Evolutionary conservation across 2,329 filamentous ascomycete species (phyloP), one percentile per base, ranked within the genome.

Genomic region (Onygenales sp.): DNA sequence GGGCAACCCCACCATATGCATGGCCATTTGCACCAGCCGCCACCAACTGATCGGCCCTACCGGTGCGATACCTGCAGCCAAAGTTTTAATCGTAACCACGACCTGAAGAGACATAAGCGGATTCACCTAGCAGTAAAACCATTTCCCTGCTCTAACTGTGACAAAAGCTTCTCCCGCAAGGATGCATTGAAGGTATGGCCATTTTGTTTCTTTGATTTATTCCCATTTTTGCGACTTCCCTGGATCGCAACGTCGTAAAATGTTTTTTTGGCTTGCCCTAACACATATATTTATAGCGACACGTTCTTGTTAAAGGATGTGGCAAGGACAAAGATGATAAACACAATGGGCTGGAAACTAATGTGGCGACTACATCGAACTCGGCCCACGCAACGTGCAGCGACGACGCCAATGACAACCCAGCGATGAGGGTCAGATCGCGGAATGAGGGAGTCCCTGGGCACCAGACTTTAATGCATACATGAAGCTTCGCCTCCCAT

Each of bases 51-150:
- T 61, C 83, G 92, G 5, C 93, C 93, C 0, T 97, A 95, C 76
- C 91, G 91, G 70, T 98, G 93, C 67, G 90, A 97, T 61, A 81
- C 87, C 66, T 98, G 93, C 65, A 83, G 87, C 0, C 89, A 95
- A 67, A 91, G 88, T 39, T 98, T 98, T 74, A 97, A 95, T 69
- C 80, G 93, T 4, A 97, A 97, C 60, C 93, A 97, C 66, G 93
- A 97, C 65, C 71, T 97, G 62, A 98, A 98, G 73, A 81, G 93
- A 50, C 93, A 98, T 69, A 95, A 95, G 76, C 78, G 90, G 49
- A 97, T 97, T 55, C 93, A 98, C 70, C 72, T 97, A 54, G 88
- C 90, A 0, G 89, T 97, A 42, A 98, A 98, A 76, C 93, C 93
- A 0, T 97, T 92, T 69, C 91, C 91, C 0, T 98, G 93, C 68